Percentiles rank a stretch among this genome's conserved stretches.
Evolutionary conservation across 2,329 filamentous ascomycete genomes (phyloP).

Genomic region (Microcyclospora pomicola): DNA sequence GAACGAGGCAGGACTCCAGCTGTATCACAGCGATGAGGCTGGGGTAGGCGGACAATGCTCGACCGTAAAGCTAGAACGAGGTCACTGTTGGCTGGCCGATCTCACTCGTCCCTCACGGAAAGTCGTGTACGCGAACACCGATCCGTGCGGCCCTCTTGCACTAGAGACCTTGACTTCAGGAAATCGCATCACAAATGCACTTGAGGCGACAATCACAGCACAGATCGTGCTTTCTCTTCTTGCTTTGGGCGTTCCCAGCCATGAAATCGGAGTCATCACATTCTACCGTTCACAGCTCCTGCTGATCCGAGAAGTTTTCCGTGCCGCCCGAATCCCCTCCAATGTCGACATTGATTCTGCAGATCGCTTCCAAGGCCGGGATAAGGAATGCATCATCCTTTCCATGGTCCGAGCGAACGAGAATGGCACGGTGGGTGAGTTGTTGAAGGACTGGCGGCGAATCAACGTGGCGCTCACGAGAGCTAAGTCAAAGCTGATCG

Average conservation of each 20-base stretch:
- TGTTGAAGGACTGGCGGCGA: slow-evolving; percentile 79
- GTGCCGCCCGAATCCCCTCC: slow-evolving; percentile 24
- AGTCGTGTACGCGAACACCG: slow-evolving; percentile 82
- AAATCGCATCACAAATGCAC: slow-evolving; percentile 73
- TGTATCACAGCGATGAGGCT: slow-evolving; percentile 17
- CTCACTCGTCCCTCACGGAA: slow-evolving; percentile 56
- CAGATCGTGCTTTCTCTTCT: slow-evolving; percentile 74
- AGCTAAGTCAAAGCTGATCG: slow-evolving; percentile 79
- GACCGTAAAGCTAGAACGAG: background rate
- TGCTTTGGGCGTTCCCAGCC: slow-evolving; percentile 56
- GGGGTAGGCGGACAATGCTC: slow-evolving; percentile 2
- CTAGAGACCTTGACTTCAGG: slow-evolving; percentile 60
- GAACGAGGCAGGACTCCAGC: slow-evolving; percentile 22
- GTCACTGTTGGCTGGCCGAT: slow-evolving; percentile 61
- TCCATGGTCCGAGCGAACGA: slow-evolving; percentile 82
- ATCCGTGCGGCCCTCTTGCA: slow-evolving; percentile 49
- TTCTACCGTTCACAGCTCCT: slow-evolving; percentile 90
- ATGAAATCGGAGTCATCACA: slow-evolving; percentile 85
- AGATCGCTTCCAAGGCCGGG: slow-evolving; percentile 89
- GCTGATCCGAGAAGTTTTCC: slow-evolving; percentile 59
- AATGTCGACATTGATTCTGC: slow-evolving; percentile 90
- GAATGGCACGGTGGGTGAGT: slow-evolving; percentile 67
- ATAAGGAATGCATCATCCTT: slow-evolving; percentile 85
- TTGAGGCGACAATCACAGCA: slow-evolving; percentile 63
- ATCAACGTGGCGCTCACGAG: slow-evolving; percentile 95